Conservation (phyloP, 2,329 filamentous ascomycete genomes). For the Penicillium sp. region DNA sequence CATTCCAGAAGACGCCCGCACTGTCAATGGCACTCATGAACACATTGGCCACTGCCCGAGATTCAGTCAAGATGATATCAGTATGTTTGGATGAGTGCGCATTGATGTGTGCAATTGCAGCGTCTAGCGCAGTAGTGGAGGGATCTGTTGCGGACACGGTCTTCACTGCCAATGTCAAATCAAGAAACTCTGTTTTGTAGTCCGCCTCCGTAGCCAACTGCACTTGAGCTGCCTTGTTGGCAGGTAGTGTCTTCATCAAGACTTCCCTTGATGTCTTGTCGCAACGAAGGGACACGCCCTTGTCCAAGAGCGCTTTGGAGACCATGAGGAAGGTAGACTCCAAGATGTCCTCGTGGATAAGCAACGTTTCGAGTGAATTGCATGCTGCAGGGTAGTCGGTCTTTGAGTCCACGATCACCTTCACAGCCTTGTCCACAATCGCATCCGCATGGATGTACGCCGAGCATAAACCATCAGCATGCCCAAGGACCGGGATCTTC, state of each 20-base stretch:
- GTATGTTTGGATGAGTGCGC: conserved; percentile 88
- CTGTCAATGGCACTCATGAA: conserved; percentile 86
- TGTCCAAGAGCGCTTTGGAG: conserved; percentile 65
- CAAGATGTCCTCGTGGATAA: conserved; percentile 70
- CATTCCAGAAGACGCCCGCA: conserved; percentile 94
- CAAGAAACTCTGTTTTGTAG: conserved; percentile 83
- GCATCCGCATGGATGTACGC: conserved; percentile 79
- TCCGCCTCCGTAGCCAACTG: conserved; percentile 64
- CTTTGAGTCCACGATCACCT: conserved; percentile 84
- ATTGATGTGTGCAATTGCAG: conserved; percentile 86
- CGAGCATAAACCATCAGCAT: conserved; percentile 88
- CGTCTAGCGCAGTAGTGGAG: conserved; percentile 47
- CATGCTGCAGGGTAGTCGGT: conserved; percentile 92
- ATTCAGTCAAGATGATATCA: conserved; percentile 76
- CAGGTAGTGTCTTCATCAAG: conserved; percentile 47
- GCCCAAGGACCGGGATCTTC: conserved; percentile 90
- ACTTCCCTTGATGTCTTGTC: conserved; percentile 63
- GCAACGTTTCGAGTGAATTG: conserved; percentile 86
- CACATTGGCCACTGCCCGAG: conserved; percentile 60
- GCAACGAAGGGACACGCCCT: conserved; percentile 77
- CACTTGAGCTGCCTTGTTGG: conserved; percentile 46
- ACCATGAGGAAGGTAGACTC: conserved; percentile 62
- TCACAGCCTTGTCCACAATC: conserved; percentile 63
- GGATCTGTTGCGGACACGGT: conserved; percentile 50
- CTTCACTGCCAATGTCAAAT: conserved; percentile 77